These are phyloP conservation scores for Venturia asperata DNA, from an alignment of 2,329 filamentous ascomycete genomes.

Conservation along the genomic window DNA sequence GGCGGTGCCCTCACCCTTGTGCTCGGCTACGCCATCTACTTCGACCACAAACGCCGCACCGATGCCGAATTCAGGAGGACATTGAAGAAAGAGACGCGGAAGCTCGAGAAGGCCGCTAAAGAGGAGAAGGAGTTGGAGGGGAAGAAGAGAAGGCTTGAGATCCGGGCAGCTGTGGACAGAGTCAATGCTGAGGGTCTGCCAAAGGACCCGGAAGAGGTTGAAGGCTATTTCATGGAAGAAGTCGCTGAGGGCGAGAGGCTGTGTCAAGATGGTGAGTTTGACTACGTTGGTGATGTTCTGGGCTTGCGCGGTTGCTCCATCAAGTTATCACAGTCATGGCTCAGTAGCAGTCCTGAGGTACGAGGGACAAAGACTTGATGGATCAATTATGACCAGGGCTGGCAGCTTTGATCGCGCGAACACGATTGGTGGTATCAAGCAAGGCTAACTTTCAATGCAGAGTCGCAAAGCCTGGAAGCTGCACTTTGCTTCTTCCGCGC, in stretches of 20 bases:
- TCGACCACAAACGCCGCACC: constrained; percentile 57
- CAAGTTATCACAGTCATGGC: background rate
- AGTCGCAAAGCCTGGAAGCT: constrained; percentile 66
- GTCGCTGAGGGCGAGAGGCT: constrained; percentile 82
- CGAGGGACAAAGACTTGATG: background rate
- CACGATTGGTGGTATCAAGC: background rate
- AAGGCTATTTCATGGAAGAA: constrained; percentile 94
- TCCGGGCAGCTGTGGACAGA: constrained; percentile 68
- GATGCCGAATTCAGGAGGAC: constrained; percentile 56
- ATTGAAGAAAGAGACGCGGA: constrained; percentile 67
- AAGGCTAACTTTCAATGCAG: constrained; percentile 34
- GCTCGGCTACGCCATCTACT: constrained; percentile 59
- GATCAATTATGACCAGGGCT: background rate
- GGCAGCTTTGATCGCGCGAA: constrained; percentile 14
- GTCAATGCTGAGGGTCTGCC: constrained; percentile 92
- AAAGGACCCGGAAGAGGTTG: constrained; percentile 80
- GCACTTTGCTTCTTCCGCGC: constrained; percentile 97
- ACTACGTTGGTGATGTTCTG: background rate
- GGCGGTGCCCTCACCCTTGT: constrained; percentile 51
- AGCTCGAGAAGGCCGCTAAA: constrained; percentile 63
- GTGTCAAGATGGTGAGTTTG: constrained; percentile 66
- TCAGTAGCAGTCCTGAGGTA: background rate
- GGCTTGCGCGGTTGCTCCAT: background rate
- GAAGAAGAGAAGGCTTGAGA: constrained; percentile 61
- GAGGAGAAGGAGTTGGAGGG: constrained; percentile 61